Percentiles rank a stretch among this genome's conserved stretches.
Evolutionary conservation across 1,139 yeast genomes (phyloP).

Genomic region (Saccharomycopsis hybrid): DNA sequence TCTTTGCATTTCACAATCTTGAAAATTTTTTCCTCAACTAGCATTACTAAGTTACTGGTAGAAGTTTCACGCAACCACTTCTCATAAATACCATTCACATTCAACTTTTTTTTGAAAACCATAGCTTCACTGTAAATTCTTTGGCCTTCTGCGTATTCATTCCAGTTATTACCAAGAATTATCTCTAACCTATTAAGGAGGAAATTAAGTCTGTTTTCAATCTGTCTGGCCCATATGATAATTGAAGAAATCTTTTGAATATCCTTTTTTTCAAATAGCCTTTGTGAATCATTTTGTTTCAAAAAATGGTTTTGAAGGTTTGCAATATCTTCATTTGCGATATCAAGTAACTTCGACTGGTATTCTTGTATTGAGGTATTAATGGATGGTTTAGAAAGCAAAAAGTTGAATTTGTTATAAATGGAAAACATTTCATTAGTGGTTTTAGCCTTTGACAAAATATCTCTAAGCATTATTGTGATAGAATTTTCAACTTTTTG

Average conservation of each 20-base stretch:
- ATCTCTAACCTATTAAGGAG: constrained; percentile 40
- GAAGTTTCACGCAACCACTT: constrained; percentile 40
- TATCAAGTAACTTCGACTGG: constrained; percentile 41
- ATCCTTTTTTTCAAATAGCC: constrained; percentile 35
- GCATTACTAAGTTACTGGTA: constrained; percentile 21
- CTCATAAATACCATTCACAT: constrained; percentile 37
- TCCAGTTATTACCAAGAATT: constrained; percentile 72
- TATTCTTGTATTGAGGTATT: constrained; percentile 51
- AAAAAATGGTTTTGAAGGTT: constrained; percentile 37
- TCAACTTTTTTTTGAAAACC: constrained; percentile 39
- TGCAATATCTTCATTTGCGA: constrained; percentile 41
- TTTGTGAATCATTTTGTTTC: constrained; percentile 32
- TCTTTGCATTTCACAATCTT: constrained; percentile 27
- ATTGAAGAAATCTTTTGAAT: constrained; percentile 43
- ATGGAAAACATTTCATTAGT: constrained; percentile 46
- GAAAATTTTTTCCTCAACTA: constrained; percentile 36
- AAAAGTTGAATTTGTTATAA: constrained; percentile 41
- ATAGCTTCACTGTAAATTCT: constrained; percentile 48
- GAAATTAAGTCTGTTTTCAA: constrained; percentile 37
- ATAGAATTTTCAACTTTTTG: constrained; percentile 41
- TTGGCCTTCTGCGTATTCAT: constrained; percentile 64
- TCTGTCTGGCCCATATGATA: constrained; percentile 46
- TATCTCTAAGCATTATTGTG: constrained; percentile 34
- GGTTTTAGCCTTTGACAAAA: constrained; percentile 34
- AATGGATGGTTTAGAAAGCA: constrained; percentile 45